These are phyloP conservation scores for Penicillium sp. DNA, from an alignment of 2,329 filamentous ascomycete genomes.

Conservation along the genomic window DNA sequence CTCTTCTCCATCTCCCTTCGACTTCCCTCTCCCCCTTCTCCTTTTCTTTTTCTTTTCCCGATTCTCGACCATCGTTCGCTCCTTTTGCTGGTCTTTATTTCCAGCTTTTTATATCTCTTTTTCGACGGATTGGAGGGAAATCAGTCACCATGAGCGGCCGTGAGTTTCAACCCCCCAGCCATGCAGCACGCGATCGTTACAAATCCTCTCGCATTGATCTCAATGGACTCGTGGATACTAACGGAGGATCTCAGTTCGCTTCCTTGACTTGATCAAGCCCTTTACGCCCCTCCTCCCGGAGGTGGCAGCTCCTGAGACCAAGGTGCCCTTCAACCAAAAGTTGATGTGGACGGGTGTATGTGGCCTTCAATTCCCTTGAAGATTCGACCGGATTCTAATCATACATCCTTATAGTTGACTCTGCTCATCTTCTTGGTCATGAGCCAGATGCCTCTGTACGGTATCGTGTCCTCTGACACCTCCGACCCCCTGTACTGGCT, in stretches of 20 bases:
- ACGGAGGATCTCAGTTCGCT: constrained; percentile 65
- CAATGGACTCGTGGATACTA: constrained; percentile 29
- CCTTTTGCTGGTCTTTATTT: constrained; percentile 33
- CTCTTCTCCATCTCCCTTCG: constrained; percentile 22
- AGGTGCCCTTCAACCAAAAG: constrained; percentile 98
- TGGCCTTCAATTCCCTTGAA: constrained; percentile 14
- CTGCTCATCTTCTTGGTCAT: constrained; percentile 99
- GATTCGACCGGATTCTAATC: constrained; percentile 12
- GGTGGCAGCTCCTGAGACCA: constrained; percentile 97
- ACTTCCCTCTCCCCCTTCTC: constrained; percentile 20
- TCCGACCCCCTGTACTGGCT: constrained; percentile 99
- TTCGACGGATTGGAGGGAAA: constrained; percentile 31
- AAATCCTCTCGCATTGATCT: constrained; percentile 11
- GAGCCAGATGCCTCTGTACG: constrained; percentile 99
- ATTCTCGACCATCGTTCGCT: constrained; percentile 25
- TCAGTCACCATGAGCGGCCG: constrained; percentile 55
- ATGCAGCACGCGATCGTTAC: constrained; percentile 29
- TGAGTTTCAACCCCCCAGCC: constrained; percentile 39
- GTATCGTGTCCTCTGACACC: constrained; percentile 97
- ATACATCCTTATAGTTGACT: constrained; percentile 56
- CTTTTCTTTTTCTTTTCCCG: constrained; percentile 24
- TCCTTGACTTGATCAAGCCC: constrained; percentile 99
- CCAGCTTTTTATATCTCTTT: constrained; percentile 30
- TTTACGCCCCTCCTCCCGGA: constrained; percentile 99
- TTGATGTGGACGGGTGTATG: constrained; percentile 81